phyloP scores from a whole-genome alignment of 2,329 filamentous ascomycete species.

The Diaporthe australafricana region DNA sequence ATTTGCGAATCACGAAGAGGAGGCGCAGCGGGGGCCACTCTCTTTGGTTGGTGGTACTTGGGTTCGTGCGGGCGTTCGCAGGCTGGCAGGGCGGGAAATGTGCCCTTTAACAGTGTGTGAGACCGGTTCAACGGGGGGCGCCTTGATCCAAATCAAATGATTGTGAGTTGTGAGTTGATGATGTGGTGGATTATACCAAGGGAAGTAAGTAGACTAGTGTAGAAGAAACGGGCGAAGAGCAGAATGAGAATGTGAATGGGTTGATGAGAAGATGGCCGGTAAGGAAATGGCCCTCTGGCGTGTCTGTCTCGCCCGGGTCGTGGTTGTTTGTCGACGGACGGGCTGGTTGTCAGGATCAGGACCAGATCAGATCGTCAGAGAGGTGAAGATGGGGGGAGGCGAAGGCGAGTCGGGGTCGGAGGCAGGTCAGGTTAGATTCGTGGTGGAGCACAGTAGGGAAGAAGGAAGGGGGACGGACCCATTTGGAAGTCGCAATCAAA shows the following conservation, averaged over 20 bases:
- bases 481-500: constrained; percentile 38
- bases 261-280: constrained; percentile 18
- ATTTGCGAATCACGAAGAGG: constrained; percentile 28
- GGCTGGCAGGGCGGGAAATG: constrained; percentile 29
- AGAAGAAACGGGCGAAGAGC: background rate
- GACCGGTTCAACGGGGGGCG: constrained; percentile 36
- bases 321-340: constrained; percentile 27
- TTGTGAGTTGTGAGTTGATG: constrained; percentile 22
- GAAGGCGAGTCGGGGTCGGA: constrained; percentile 23
- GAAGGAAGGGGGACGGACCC: constrained; percentile 32
- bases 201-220: constrained; percentile 17
- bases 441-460: constrained; percentile 22
- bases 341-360: constrained; percentile 26
- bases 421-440: constrained; percentile 34
- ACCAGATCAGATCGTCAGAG: constrained; percentile 29
- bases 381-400: constrained; percentile 31
- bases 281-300: constrained; percentile 29
- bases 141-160: constrained; percentile 35
- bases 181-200: constrained; percentile 33
- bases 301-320: constrained; percentile 18
- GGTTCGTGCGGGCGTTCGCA: constrained; percentile 30
- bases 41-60: constrained; percentile 1
- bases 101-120: constrained; percentile 32
- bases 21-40: constrained; percentile 12
- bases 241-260: constrained; percentile 9